phyloP scores from a whole-genome alignment of 306 rosid species.

The Astragalus glycyphyllos region DNA sequence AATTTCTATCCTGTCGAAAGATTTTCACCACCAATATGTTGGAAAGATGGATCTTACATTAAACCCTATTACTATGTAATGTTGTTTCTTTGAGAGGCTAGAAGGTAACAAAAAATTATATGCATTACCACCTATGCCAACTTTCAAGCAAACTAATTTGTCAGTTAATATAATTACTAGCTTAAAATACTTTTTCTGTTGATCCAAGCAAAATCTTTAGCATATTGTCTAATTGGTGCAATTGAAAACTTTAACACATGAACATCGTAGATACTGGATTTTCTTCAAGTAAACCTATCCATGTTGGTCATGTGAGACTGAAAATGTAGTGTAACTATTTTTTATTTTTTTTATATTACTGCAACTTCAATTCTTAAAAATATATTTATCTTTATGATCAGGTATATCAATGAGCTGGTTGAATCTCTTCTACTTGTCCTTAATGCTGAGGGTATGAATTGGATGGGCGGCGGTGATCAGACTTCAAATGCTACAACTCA shows the following conservation, averaged over 20 bases:
- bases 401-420: conserved; percentile 84
- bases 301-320: conserved; percentile 7
- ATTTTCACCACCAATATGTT: too few species aligned
- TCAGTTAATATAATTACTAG: conserved; percentile 4
- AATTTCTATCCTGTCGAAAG: conserved; percentile 18
- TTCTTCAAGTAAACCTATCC: not conserved
- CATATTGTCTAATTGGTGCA: conserved; percentile 5
- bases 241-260: conserved; percentile 19
- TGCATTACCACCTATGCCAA: not conserved
- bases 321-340: not conserved
- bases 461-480: conserved; percentile 50
- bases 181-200: not conserved
- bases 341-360: conserved; percentile 14
- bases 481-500: conserved; percentile 52
- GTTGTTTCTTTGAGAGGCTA: conserved; percentile 5
- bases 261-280: not conserved
- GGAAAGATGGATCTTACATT: too few species aligned
- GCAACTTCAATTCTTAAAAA: conserved; percentile 29
- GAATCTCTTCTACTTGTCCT: conserved; percentile 67
- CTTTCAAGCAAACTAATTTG: conserved; percentile 13
- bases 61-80: not conserved
- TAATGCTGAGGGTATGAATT: conserved; percentile 54
- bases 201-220: conserved; percentile 9
- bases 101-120: not conserved
- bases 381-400: conserved; percentile 50